These are phyloP conservation scores for Populus alba DNA, from an alignment of 345 rosid species.

Conservation along the genomic window DNA sequence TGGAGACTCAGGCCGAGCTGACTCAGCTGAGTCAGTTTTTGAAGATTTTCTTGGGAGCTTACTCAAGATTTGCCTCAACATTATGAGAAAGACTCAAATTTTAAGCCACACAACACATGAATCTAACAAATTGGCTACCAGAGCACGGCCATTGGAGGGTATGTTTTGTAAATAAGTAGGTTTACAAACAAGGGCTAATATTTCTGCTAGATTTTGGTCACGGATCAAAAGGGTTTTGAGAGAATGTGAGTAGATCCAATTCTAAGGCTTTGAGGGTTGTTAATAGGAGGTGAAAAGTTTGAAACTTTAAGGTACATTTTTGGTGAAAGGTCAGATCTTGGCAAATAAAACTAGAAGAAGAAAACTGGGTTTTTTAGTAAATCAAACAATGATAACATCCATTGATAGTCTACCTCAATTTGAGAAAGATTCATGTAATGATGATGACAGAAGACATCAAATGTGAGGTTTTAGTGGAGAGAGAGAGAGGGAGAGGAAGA, in stretches of 20 bases:
- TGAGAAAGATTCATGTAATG: not conserved
- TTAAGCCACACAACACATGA: not conserved
- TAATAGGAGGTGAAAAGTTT: not conserved
- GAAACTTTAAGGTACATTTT: conserved; percentile 7
- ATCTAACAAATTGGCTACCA: conserved; percentile 4
- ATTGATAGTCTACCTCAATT: not conserved
- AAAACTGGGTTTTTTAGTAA: not conserved
- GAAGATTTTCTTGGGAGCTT: conserved; percentile 66
- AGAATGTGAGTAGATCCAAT: conserved; percentile 14
- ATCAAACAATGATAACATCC: conserved; percentile 1
- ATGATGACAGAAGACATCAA: not conserved
- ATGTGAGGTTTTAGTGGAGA: not conserved
- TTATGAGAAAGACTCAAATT: conserved; percentile 16
- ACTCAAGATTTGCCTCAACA: conserved; percentile 73
- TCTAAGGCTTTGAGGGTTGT: not conserved
- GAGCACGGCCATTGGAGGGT: conserved; percentile 9
- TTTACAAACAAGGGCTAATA: not conserved
- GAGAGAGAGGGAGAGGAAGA: not conserved
- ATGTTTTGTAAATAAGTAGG: conserved; percentile 9
- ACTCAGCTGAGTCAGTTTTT: conserved; percentile 50
- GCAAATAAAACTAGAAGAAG: not conserved
- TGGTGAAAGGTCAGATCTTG: conserved; percentile 6
- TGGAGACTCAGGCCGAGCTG: conserved; percentile 35
- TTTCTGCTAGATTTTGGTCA: conserved; percentile 25
- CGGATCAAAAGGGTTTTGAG: conserved; percentile 30